A percentile compares a stretch with the other conserved stretches of the same genome.
Evolutionary conservation across 192 early-diverging fungal species (phyloP).

Genomic region (Gonapodya prolifera): DNA sequence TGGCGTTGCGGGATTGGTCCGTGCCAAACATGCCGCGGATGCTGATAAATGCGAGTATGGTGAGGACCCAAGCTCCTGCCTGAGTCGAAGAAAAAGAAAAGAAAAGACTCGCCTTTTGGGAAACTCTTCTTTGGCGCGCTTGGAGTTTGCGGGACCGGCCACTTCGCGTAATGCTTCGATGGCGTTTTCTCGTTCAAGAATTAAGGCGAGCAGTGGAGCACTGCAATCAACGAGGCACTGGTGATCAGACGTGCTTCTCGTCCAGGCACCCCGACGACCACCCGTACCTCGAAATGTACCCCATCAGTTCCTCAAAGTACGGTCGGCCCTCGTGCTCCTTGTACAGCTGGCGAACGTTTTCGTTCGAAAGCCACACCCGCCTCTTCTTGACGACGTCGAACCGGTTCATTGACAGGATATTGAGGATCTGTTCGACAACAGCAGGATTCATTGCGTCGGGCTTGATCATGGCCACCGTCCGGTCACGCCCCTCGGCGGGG

Average conservation of each 20-base stretch:
- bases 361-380: slow-evolving; percentile 35
- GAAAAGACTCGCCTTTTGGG: slow-evolving; percentile 29
- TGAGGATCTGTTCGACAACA: slow-evolving; percentile 28
- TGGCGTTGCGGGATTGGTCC: slow-evolving; percentile 39
- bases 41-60: slow-evolving; percentile 12
- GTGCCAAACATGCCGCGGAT: slow-evolving; percentile 38
- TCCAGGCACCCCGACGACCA: slow-evolving; percentile 6
- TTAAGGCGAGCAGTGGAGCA: slow-evolving; percentile 34
- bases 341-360: slow-evolving; percentile 36
- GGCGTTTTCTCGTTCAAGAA: slow-evolving; percentile 31
- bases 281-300: slow-evolving; percentile 33
- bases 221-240: background rate
- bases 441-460: slow-evolving; percentile 43
- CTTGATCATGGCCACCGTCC: slow-evolving; percentile 45
- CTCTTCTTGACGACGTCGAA: slow-evolving; percentile 28
- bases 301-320: slow-evolving; percentile 28
- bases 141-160: slow-evolving; percentile 34
- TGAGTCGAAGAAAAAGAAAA: background rate
- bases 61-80: background rate
- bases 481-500: slow-evolving; percentile 11
- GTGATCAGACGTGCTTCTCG: background rate
- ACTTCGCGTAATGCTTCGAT: slow-evolving; percentile 35
- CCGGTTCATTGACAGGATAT: slow-evolving; percentile 25
- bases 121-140: slow-evolving; percentile 23
- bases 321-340: slow-evolving; percentile 31